Base-by-base conservation (phyloP, 768 basidiomycete species). In the Hygrophorus pudorinus region DNA sequence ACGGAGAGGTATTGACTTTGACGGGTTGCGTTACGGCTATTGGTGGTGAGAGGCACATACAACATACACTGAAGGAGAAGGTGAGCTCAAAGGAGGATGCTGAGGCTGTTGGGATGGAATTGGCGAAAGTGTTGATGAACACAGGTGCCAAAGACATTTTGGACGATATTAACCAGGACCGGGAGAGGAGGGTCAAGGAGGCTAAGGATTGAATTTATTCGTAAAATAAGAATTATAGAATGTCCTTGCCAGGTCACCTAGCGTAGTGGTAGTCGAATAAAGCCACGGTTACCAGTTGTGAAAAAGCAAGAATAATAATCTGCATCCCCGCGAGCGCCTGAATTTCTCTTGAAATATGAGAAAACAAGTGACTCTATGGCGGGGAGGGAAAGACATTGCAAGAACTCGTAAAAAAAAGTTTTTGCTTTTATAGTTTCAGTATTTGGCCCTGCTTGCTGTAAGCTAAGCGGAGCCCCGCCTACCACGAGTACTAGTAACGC, bases 1-100 rank as follows among this genome's bases (percentile, higher is more conserved):
- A 61, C 12, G 58, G 59, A 35, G 67, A 61, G 0, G 65, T 57
- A 32, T 63, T 99, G 47, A 73, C 67, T 42, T 61, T 98, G 39
- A 79, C 79, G 3, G 88, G 85, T 0, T 85, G 85, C 41, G 87
- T 98, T 28, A 97, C 94, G 2, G 78, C 82, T 13, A 66, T 97
- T 8, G 76, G 81, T 50, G 94, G 94, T 1, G 60, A 56, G 17
- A 62, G 59, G 6, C 88, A 92, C 52, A 81, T 94, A 41, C 69
- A 90, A 52, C 70, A 79, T 50, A 73, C 74, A 1, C 48, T 84
- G 41, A 67, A 62, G 44, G 71, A 72, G 43, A 62, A 56, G 20
- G 76, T 96, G 14, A 54, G 50, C 5, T 72, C 59, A 37, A 56
- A 62, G 2, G 68, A 69, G 48, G 80, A 86, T 11, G 86, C 81